phyloP scores from a whole-genome alignment of 495 filamentous ascomycete species.

The Lophium mytilinum region DNA sequence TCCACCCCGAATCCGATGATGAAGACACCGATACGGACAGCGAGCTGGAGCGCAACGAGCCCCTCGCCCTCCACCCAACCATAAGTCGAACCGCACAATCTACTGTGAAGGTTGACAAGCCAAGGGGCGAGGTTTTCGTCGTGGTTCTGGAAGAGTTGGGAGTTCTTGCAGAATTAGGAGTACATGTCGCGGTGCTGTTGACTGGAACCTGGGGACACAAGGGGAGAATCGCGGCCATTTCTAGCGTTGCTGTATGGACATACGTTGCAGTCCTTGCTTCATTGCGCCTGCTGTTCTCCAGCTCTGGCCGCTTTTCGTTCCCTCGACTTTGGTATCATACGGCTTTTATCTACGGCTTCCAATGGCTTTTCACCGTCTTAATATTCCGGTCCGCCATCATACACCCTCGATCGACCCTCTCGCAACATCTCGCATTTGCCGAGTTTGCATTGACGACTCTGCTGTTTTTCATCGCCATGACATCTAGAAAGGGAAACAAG shows the following conservation, averaged over 20 bases:
- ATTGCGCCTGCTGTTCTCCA: constrained; percentile 63
- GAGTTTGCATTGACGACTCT: constrained; percentile 69
- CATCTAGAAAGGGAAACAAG: constrained; percentile 87
- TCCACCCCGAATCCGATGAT: constrained; percentile 35
- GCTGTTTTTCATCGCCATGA: constrained; percentile 64
- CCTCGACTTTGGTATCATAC: constrained; percentile 91
- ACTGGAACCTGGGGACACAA: constrained; percentile 47
- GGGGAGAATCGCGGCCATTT: constrained; percentile 53
- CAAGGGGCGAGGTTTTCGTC: constrained; percentile 60
- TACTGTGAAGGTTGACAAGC: constrained; percentile 67
- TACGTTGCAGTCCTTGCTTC: constrained; percentile 73
- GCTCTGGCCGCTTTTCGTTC: constrained; percentile 51
- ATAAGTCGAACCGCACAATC: constrained; percentile 53
- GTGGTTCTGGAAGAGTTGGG: constrained; percentile 67
- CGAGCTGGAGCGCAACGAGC: constrained; percentile 27
- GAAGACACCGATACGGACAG: constrained; percentile 49
- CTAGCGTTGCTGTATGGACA: constrained; percentile 61
- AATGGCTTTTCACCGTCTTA: constrained; percentile 69
- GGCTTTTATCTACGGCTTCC: constrained; percentile 69
- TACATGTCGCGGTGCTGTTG: constrained; percentile 55
- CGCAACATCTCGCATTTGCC: constrained; percentile 52
- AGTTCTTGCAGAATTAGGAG: constrained; percentile 58
- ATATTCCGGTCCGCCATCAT: constrained; percentile 81
- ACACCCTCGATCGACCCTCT: constrained; percentile 57
- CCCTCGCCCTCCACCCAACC: constrained; percentile 53